These are phyloP conservation scores for Aspergillus fischeri DNA, from an alignment of 2,329 filamentous ascomycete species.

Conservation along the genomic window DNA sequence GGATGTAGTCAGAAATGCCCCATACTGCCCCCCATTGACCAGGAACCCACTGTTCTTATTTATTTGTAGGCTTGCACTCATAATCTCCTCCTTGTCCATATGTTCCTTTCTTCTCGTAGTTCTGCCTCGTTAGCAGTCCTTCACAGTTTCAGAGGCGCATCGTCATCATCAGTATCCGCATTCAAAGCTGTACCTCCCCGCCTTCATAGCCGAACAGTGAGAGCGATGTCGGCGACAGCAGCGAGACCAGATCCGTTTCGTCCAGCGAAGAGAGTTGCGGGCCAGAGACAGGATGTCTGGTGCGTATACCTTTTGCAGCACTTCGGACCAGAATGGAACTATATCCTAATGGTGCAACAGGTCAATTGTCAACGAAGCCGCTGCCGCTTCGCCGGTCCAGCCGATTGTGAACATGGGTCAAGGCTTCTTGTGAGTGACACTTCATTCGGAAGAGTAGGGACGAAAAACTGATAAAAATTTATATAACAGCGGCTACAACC, in stretches of 20 bases:
- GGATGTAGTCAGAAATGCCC: neutral
- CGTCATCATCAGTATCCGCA: constrained; percentile 3
- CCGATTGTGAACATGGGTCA: constrained; percentile 68
- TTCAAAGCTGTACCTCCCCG: constrained; percentile 14
- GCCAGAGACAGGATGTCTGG: constrained; percentile 51
- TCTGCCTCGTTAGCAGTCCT: neutral
- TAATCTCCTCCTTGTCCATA: neutral
- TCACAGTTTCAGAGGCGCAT: neutral
- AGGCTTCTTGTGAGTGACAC: constrained; percentile 50
- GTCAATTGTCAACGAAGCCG: constrained; percentile 66
- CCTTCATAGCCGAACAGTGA: constrained; percentile 17
- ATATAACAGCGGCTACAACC: constrained; percentile 70
- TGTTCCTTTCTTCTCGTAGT: neutral
- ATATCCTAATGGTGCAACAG: constrained; percentile 31
- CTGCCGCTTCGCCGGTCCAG: constrained; percentile 59
- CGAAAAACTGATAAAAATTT: neutral
- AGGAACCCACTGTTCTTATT: neutral
- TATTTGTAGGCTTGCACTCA: neutral
- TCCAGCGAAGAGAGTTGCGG: constrained; percentile 46
- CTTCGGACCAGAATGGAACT: neutral
- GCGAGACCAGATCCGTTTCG: constrained; percentile 40
- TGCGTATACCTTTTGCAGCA: constrained; percentile 14
- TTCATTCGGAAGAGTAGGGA: neutral
- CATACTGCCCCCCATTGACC: neutral
- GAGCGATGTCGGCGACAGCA: constrained; percentile 39